These are phyloP conservation scores for Nepenthes gracilis DNA, from an alignment of 148 eudicot species.

Conservation along the genomic window DNA sequence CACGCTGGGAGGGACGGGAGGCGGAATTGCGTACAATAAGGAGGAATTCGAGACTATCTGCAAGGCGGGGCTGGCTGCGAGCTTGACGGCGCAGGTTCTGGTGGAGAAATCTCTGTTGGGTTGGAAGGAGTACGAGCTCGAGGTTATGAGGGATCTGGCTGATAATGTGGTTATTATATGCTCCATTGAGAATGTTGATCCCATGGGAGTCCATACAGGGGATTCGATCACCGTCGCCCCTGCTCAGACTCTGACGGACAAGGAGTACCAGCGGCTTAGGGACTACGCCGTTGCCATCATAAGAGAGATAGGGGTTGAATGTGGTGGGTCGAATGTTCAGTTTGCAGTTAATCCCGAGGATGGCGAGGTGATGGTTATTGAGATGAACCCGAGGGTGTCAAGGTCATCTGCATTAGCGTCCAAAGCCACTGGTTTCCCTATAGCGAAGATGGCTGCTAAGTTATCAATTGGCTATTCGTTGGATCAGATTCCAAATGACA, in stretches of 20 bases:
- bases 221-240: constrained; percentile 96
- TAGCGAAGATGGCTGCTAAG: constrained; percentile 99
- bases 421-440: constrained; percentile 98
- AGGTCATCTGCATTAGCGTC: constrained; percentile 96
- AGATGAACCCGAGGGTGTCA: constrained; percentile 98
- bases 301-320: constrained; percentile 94
- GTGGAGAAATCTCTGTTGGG: constrained; percentile 93
- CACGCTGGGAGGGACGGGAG: constrained; percentile 92
- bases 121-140: constrained; percentile 97
- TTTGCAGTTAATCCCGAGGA: constrained; percentile 92
- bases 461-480: constrained; percentile 82
- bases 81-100: constrained; percentile 74
- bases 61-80: constrained; percentile 91
- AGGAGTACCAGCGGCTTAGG: constrained; percentile 91
- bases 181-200: constrained; percentile 88
- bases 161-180: constrained; percentile 98
- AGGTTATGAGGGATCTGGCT: constrained; percentile 97
- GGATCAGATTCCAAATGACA: constrained; percentile 98
- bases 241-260: constrained; percentile 93
- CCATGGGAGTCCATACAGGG: constrained; percentile 97
- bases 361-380: constrained; percentile 97
- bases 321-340: constrained; percentile 98
- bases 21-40: constrained; percentile 88
- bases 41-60: constrained; percentile 93
- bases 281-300: constrained; percentile 91